Conservation (phyloP, 139 green algal species). For the Chloropicon primus region DNA sequence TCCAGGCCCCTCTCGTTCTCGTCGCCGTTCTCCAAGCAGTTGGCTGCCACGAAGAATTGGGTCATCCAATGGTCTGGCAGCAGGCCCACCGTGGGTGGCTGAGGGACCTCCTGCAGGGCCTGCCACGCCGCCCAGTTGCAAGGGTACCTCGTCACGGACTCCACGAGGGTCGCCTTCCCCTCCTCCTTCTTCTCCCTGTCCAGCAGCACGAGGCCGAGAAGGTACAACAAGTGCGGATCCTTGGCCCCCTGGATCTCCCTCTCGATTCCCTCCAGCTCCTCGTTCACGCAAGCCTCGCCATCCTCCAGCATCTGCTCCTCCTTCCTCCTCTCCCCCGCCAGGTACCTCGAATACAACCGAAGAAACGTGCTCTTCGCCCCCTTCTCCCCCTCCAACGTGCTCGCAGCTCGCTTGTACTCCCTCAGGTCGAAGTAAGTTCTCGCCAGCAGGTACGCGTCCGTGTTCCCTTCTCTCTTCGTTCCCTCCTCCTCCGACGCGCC, state of each 20-base stretch:
- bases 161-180: conserved; percentile 27
- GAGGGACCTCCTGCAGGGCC: conserved; percentile 5
- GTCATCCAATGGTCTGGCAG: conserved; percentile 59
- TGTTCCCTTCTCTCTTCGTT: not conserved
- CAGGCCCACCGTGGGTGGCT: not conserved
- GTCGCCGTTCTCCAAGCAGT: conserved; percentile 55
- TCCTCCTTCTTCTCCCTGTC: conserved; percentile 30
- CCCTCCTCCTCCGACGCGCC: conserved; percentile 1
- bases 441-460: conserved; percentile 35
- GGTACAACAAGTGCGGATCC: conserved; percentile 40
- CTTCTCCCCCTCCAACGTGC: conserved; percentile 30
- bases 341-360: conserved; percentile 54
- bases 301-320: conserved; percentile 64
- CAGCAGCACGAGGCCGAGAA: conserved; percentile 55
- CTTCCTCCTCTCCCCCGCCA: conserved; percentile 72
- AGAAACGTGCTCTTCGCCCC: conserved; percentile 52
- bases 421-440: conserved; percentile 43
- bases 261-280: conserved; percentile 39
- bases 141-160: conserved; percentile 50
- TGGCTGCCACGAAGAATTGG: conserved; percentile 55
- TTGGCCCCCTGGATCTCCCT: conserved; percentile 13
- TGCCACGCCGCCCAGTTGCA: conserved; percentile 89
- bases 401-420: conserved; percentile 64
- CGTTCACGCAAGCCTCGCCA: conserved; percentile 31
- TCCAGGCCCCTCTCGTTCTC: conserved; percentile 63